phyloP scores from a whole-genome alignment of 1,284 basidiomycete genomes.

The Ceratobasidium sp. region DNA sequence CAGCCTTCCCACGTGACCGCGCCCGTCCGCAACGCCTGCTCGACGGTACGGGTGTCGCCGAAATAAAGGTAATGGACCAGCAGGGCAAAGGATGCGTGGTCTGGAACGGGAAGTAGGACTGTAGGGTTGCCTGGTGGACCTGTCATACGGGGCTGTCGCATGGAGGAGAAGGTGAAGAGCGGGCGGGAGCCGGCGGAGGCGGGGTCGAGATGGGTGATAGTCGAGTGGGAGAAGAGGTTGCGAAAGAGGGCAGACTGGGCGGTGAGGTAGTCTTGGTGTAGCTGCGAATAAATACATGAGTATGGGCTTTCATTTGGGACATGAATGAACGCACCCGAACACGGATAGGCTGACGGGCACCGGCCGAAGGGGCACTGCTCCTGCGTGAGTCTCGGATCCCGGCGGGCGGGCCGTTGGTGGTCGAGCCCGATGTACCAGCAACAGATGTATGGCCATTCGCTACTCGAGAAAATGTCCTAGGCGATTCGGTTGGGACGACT shows the following conservation, averaged over 20 bases:
- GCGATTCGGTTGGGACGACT: slow-evolving; percentile 9
- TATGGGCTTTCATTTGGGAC: neutral
- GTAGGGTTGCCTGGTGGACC: slow-evolving; percentile 66
- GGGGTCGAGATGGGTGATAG: slow-evolving; percentile 69
- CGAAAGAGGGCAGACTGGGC: slow-evolving; percentile 79
- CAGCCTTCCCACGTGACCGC: slow-evolving; percentile 80
- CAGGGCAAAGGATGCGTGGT: slow-evolving; percentile 76
- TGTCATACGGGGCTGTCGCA: slow-evolving; percentile 51
- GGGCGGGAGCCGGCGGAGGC: slow-evolving; percentile 51
- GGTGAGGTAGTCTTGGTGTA: slow-evolving; percentile 79
- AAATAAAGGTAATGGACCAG: slow-evolving; percentile 86
- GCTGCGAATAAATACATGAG: slow-evolving; percentile 58
- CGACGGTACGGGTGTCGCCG: slow-evolving; percentile 71
- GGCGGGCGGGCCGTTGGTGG: slow-evolving; percentile 54
- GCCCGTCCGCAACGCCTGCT: slow-evolving; percentile 70
- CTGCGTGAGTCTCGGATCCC: slow-evolving; percentile 54
- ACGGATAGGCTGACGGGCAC: slow-evolving; percentile 58
- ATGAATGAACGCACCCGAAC: slow-evolving; percentile 67
- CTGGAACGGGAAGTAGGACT: slow-evolving; percentile 81
- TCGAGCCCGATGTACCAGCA: slow-evolving; percentile 49
- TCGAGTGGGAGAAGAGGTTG: slow-evolving; percentile 73
- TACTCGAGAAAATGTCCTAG: slow-evolving; percentile 38
- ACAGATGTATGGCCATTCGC: slow-evolving; percentile 59
- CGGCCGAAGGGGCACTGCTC: slow-evolving; percentile 64
- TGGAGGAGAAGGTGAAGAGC: slow-evolving; percentile 48